Evolutionary conservation across 345 rosid genomes (phyloP), one percentile per base, ranked within the genome.

Genomic region (Ricinus communis): DNA sequence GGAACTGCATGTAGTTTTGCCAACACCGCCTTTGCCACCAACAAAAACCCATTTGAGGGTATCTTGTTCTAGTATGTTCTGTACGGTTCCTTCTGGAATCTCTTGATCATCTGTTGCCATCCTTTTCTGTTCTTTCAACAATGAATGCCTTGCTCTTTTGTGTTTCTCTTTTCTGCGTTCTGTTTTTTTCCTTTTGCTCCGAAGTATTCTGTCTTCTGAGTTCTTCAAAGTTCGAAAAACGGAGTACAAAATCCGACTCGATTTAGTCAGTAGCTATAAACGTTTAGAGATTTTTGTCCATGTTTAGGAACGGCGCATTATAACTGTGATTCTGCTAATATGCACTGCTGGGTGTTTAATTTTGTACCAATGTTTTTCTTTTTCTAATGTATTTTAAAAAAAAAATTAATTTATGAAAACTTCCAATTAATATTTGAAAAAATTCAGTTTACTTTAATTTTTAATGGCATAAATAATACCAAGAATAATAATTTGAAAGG

Each of bases 1-100:
- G 3, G 98, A 96, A 80, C 99, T 96, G 83, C 99, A 90, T 12
- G 97, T 93, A 58, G 99, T 96, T 83, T 95, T 95, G 50, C 99
- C 98, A 0, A 95, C 98, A 38, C 99, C 99, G 58, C 99, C 99
- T 77, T 95, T 95, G 8, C 99, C 99, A 30, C 99, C 98, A 25
- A 96, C 99, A 74, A 96, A 96, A 1, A 96, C 97, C 98, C 99
- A 96, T 84, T 96, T 93, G 1, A 96, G 95, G 75, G 79, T 72
- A 0, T 96, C 96, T 75, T 96, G 98, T 31, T 91, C 90, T 74
- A 96, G 76, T 30, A 96, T 81, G 91, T 96, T 96, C 82, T 72
- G 82, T 11, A 96, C 70, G 9, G 88, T 85, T 38, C 86, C 94
- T 56, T 89, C 97, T 15, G 96, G 91, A 56, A 90, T 60, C 31